Evolutionary conservation across 1,284 basidiomycete genomes (phyloP).

Genomic region (Fereydounia khargensis): DNA sequence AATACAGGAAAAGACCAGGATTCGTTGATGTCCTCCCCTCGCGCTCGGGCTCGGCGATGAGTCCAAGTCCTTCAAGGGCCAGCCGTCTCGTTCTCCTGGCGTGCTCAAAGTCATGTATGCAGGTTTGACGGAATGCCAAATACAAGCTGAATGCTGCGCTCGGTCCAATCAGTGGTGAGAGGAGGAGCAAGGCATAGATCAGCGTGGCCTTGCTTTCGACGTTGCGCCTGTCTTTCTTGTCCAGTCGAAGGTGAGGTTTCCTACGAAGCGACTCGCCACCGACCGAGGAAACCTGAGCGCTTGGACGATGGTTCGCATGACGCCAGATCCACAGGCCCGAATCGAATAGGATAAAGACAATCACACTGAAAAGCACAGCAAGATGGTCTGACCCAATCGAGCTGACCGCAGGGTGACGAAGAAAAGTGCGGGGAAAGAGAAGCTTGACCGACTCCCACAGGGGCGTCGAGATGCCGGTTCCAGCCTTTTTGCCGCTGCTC

Average conservation of each 20-base stretch:
- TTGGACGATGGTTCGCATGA: conserved; percentile 11
- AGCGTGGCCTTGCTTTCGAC: conserved; percentile 20
- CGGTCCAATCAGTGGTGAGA: conserved; percentile 20
- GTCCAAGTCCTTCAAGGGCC: neutral
- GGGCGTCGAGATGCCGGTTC: neutral
- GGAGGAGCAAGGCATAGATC: conserved; percentile 4
- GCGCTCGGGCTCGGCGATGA: neutral
- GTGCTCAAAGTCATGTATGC: conserved; percentile 10
- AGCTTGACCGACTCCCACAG: conserved; percentile 3
- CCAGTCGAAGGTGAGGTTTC: neutral
- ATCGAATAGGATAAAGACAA: conserved; percentile 19
- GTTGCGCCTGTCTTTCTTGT: conserved; percentile 7
- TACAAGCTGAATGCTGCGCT: conserved; percentile 22
- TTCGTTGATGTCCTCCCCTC: conserved; percentile 1
- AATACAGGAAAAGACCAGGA: no score
- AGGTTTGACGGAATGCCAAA: conserved; percentile 14
- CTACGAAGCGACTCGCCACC: neutral
- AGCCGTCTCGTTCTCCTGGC: neutral
- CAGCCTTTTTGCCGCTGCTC: neutral
- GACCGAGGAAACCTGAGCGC: neutral
- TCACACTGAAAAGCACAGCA: conserved; percentile 16
- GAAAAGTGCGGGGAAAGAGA: conserved; percentile 21
- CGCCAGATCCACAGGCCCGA: conserved; percentile 29
- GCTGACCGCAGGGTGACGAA: conserved; percentile 26
- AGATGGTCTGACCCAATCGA: conserved; percentile 36